Conservation (phyloP, 2,329 filamentous ascomycete genomes). For the Decorospora gaudefroyi region DNA sequence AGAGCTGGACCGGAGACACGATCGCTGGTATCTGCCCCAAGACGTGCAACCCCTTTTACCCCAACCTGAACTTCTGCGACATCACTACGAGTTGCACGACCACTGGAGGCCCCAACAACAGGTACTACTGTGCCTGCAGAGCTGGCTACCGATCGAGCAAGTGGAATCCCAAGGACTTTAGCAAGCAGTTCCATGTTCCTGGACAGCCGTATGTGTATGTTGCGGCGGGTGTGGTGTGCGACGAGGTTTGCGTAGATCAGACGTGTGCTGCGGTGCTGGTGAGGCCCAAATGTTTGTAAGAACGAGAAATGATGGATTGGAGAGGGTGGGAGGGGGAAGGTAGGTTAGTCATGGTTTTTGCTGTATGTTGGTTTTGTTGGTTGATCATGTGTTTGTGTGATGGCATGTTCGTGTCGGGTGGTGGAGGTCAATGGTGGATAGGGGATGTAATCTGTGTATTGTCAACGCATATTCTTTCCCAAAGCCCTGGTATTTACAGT, state of each 20-base stretch:
- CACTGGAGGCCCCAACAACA: constrained; percentile 20
- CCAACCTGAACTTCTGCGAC: constrained; percentile 33
- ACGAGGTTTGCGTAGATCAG: constrained; percentile 29
- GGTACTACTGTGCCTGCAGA: constrained; percentile 38
- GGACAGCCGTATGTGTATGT: constrained; percentile 36
- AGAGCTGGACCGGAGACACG: constrained; percentile 26
- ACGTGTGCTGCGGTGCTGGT: constrained; percentile 30
- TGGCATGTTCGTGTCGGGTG: too few relatives aligned
- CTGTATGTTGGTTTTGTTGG: too few relatives aligned
- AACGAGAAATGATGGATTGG: too few relatives aligned
- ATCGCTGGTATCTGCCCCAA: constrained; percentile 29
- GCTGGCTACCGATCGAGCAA: constrained; percentile 30
- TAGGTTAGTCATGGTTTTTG: too few relatives aligned
- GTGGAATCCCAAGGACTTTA: constrained; percentile 33
- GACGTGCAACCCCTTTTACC: constrained; percentile 33
- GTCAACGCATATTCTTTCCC: too few relatives aligned
- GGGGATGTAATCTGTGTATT: too few relatives aligned
- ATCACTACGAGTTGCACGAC: constrained; percentile 29
- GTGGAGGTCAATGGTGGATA: too few relatives aligned
- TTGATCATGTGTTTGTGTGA: too few relatives aligned
- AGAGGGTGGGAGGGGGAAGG: too few relatives aligned
- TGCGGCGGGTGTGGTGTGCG: constrained; percentile 24
- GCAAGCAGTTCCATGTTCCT: constrained; percentile 33
- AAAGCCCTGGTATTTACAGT: too few relatives aligned
- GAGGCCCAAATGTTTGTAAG: constrained; percentile 27